Base-by-base conservation (phyloP, 495 filamentous ascomycete genomes). In the Penicillium egyptiacum region DNA sequence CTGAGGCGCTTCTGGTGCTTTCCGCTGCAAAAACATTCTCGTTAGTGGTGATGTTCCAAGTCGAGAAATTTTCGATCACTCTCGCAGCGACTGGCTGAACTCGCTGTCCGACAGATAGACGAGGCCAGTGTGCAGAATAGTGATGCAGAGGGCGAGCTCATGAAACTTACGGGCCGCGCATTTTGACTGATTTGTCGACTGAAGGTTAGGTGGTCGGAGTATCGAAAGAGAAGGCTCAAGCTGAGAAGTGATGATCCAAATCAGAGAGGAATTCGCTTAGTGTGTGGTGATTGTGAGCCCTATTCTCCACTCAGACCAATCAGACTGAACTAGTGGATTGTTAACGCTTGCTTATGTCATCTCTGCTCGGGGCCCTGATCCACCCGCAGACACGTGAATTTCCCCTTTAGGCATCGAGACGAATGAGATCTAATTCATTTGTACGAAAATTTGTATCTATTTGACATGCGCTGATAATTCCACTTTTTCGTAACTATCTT, bases 1-100 rank as follows among this genome's bases (percentile, higher is more conserved):
- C 89, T 92, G 70, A 98, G 85, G 84, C 94, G 91, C 93, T 98
- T 98, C 77, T 96, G 92, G 81, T 98, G 95, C 86, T 98, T 98
- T 86, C 93, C 96, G 72, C 91, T 96, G 75, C 72, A 63, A 52
- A 52, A 23, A 26, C 65, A 74, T 71, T 47, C 41, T 8, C 46
- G 64, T 79, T 61, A 77, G 75, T 66, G 5, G 53, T 56, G 17
- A 58, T 55, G 48, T 52, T 63, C 44, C 20, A 45, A 12, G 41
- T 53, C 39, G 20, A 50, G 47, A 60, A 19, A 25, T 39, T 55
- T 19, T 47, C 16, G 11, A 57, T 57, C 39, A 41, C 22, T 6
- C 16, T 44, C 16, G 20, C 28, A 50, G 45, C 10, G 26, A 39
- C 42, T 37, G 42, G 53, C 30, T 28, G 25, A 47, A 47, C 9